These are phyloP conservation scores for Solanum chilense DNA, from an alignment of 257 asterid genomes.

Conservation along the genomic window DNA sequence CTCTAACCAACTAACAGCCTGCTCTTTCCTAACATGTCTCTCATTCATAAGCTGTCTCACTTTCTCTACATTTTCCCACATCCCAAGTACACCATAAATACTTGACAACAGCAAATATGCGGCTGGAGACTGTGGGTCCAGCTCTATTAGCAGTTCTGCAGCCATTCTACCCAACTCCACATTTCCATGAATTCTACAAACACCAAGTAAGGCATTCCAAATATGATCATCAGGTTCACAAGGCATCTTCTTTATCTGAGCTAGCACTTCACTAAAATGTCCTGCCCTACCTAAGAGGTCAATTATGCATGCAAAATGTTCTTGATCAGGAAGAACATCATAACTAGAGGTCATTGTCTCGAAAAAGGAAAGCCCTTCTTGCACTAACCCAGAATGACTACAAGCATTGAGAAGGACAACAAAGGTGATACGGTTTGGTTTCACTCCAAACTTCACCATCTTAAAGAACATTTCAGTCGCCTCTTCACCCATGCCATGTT, in stretches of 20 bases:
- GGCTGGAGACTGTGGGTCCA: slow-evolving; percentile 32
- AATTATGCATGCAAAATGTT: slow-evolving; percentile 55
- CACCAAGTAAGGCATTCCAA: slow-evolving; percentile 57
- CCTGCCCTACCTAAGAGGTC: slow-evolving; percentile 54
- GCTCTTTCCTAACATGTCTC: slow-evolving; percentile 15
- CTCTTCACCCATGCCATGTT: slow-evolving; percentile 48
- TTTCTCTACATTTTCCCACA: slow-evolving; percentile 45
- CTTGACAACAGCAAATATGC: slow-evolving; percentile 35
- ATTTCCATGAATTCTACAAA: slow-evolving; percentile 46
- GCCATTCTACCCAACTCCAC: slow-evolving; percentile 39
- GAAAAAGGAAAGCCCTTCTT: slow-evolving; percentile 43
- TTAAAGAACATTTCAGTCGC: slow-evolving; percentile 30
- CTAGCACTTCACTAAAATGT: slow-evolving; percentile 32
- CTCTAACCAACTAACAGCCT: slow-evolving; percentile 51
- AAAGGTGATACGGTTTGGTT: slow-evolving; percentile 46
- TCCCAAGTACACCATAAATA: slow-evolving; percentile 44
- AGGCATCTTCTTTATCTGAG: slow-evolving; percentile 37
- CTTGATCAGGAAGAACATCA: slow-evolving; percentile 32
- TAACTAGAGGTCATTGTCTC: slow-evolving; percentile 34
- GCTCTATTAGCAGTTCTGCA: slow-evolving; percentile 36
- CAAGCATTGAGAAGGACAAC: slow-evolving; percentile 57
- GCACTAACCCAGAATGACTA: slow-evolving; percentile 41
- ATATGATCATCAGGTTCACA: slow-evolving; percentile 30
- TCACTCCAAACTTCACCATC: slow-evolving; percentile 45
- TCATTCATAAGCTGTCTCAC: slow-evolving; percentile 32